Conservation (phyloP, 192 early-diverging fungal genomes). For the Spizellomyces sp. region DNA sequence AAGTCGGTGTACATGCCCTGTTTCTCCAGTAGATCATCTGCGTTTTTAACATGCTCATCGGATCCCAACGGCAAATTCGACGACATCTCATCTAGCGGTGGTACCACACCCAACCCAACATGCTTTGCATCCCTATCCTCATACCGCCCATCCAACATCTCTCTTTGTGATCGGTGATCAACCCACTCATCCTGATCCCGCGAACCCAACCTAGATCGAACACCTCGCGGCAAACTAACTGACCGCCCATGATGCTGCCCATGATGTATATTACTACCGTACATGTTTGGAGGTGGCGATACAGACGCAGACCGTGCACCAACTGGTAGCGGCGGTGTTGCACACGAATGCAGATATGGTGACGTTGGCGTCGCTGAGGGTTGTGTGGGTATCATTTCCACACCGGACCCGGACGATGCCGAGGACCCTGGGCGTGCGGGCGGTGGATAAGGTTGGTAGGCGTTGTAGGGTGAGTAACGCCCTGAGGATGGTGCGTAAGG, state of each 20-base stretch:
- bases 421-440: background rate
- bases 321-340: background rate
- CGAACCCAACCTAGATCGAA: background rate
- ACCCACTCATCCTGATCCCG: background rate
- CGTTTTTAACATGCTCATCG: background rate
- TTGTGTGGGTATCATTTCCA: background rate
- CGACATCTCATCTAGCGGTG: background rate
- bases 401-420: background rate
- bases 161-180: background rate
- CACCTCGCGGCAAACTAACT: background rate
- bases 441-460: background rate
- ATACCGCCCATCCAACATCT: background rate
- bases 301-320: conserved; percentile 2
- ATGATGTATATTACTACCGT: background rate
- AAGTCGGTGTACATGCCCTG: background rate
- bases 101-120: no score
- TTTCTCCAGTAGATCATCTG: background rate
- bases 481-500: conserved; percentile 13
- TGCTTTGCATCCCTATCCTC: background rate
- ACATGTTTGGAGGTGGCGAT: background rate
- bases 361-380: background rate
- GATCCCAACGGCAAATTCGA: background rate
- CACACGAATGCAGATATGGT: background rate
- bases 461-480: conserved; percentile 9
- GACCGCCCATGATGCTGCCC: background rate